Base-by-base conservation (phyloP, 257 asterid species). In the Galeopsis tetrahit region DNA sequence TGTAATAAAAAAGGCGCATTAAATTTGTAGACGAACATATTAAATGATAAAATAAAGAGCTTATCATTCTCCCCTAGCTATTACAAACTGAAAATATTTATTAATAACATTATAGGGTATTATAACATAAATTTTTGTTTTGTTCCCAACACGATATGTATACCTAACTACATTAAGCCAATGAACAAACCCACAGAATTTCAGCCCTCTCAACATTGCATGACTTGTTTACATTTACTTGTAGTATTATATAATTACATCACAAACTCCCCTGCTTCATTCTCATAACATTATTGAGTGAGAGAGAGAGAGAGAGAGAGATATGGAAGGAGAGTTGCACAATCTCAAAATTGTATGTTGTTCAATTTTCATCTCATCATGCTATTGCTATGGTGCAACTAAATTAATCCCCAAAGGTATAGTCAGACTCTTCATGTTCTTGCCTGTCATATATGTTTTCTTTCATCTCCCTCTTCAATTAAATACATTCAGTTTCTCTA, bases 311-410 rank as follows among this genome's bases (percentile, higher is more conserved):
- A 53, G 63, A 61, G 63, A 52, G 31, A 69, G 10, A 36, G 35
- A 71, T 51, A 49, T 84, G 81, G 78, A 71, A 31, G 73, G 72
- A 14, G 89, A 84, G 78, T 65, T 84, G 4, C 60, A 40, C 11
- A 82, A 72, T 36, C 79, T 84, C 67, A 34, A 80, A 7, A 77
- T 65, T 75, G 81, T 74, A 42, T 79, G 80, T 75, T 75, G 73
- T 14, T 46, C 70, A 44, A 13, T 67, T 42, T 15, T 36, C 4
- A 10, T 74, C 14, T 79, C 89, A 15, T 48, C 66, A 48, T 64
- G 78, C 65, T 86, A 86, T 43, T 84, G 92, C 79, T 80, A 77
- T 75, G 79, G 43, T 51, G 38, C 79, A 55, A 52, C 83, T 15
- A 80, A 75, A 60, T 42, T 77, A 13, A 73, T 81, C 21, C 70